Evolutionary conservation across 2,329 filamentous ascomycete species (phyloP).

Genomic region (Meredithiella fracta): DNA sequence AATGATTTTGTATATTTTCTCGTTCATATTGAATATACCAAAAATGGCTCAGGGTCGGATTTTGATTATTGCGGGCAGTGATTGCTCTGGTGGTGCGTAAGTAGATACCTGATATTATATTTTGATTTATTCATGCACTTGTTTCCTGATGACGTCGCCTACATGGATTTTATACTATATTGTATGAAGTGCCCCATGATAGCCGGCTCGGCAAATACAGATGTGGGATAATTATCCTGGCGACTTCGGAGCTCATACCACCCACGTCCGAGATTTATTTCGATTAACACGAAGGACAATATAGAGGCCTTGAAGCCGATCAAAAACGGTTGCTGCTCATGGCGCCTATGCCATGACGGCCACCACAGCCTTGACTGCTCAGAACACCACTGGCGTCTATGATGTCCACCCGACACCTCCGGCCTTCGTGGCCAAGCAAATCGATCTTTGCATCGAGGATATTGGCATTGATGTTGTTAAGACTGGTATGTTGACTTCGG

Average conservation of each 20-base stretch:
- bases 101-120: slow-evolving; percentile 20
- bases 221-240: background rate
- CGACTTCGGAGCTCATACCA: background rate
- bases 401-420: slow-evolving; percentile 67
- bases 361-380: slow-evolving; percentile 87
- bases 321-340: slow-evolving; percentile 90
- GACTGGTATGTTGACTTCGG: slow-evolving; percentile 38
- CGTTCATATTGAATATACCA: background rate
- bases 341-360: slow-evolving; percentile 92
- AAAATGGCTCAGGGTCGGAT: slow-evolving; percentile 31
- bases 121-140: slow-evolving; percentile 6
- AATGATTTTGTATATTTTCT: too few relatives aligned
- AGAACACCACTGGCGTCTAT: slow-evolving; percentile 75
- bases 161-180: background rate
- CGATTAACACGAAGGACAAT: background rate
- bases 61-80: slow-evolving; percentile 72
- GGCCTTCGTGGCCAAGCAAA: slow-evolving; percentile 66
- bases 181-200: background rate
- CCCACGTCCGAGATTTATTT: background rate
- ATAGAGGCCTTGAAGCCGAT: slow-evolving; percentile 81
- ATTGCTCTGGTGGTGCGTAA: slow-evolving; percentile 77
- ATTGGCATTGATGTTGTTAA: slow-evolving; percentile 82
- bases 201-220: slow-evolving; percentile 4
- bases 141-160: background rate
- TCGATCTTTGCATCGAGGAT: slow-evolving; percentile 70